Evolutionary conservation across 345 rosid genomes (phyloP).

Genomic region (Noccaea caerulescens): DNA sequence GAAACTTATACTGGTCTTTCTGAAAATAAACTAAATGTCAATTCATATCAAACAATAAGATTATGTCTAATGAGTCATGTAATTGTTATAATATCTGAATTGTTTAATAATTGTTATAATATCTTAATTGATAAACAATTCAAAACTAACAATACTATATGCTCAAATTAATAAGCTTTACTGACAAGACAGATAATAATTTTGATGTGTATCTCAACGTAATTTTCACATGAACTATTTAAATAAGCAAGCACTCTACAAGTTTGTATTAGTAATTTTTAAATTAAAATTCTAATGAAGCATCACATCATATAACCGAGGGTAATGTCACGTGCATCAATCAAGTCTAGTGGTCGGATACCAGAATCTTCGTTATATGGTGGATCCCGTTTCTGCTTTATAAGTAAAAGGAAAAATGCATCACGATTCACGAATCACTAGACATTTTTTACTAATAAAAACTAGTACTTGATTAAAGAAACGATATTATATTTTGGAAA

Average conservation of each 20-base stretch:
- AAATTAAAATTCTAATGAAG: background rate
- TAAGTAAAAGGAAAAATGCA: slow-evolving; percentile 11
- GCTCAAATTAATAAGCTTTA: too few relatives aligned
- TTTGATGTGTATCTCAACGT: background rate
- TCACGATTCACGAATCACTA: slow-evolving; percentile 37
- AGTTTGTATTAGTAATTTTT: background rate
- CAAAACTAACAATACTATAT: background rate
- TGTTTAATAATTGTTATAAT: too few relatives aligned
- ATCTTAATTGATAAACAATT: background rate
- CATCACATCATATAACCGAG: slow-evolving; percentile 10
- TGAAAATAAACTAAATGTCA: too few relatives aligned
- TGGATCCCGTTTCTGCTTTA: slow-evolving; percentile 12
- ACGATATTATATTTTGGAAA: too few relatives aligned
- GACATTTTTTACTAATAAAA: background rate
- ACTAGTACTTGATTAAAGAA: background rate
- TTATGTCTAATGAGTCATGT: too few relatives aligned
- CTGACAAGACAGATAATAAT: background rate
- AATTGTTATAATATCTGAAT: too few relatives aligned
- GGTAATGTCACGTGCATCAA: slow-evolving; percentile 33
- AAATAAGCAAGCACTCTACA: background rate
- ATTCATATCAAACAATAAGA: too few relatives aligned
- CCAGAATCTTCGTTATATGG: slow-evolving; percentile 37
- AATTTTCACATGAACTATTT: background rate
- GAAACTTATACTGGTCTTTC: too few relatives aligned
- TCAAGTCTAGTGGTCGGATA: slow-evolving; percentile 37